Conservation (phyloP, 768 basidiomycete genomes). For the Pleurotus cornucopiae region DNA sequence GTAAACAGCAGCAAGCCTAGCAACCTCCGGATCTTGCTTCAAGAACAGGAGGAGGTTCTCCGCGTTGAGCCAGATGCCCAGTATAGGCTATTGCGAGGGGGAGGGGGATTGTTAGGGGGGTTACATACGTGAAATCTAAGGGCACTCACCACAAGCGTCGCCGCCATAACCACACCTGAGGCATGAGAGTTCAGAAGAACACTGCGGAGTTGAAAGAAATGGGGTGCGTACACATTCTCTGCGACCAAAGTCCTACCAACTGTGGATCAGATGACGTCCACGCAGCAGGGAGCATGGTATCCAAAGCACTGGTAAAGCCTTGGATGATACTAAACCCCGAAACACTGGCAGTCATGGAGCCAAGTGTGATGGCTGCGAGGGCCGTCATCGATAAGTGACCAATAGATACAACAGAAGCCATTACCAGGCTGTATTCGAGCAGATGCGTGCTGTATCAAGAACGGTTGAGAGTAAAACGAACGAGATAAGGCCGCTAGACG, state of each 20-base stretch:
- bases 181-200: slow-evolving; percentile 18
- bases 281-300: slow-evolving; percentile 90
- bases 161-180: slow-evolving; percentile 9
- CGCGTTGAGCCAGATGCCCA: slow-evolving; percentile 76
- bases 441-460: slow-evolving; percentile 59
- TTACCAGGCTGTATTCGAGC: slow-evolving; percentile 81
- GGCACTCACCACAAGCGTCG: slow-evolving; percentile 13
- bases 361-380: slow-evolving; percentile 77
- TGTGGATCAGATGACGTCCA: slow-evolving; percentile 88
- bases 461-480: background rate
- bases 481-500: slow-evolving; percentile 24
- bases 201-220: background rate
- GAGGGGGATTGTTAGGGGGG: no score
- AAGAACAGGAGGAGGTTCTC: slow-evolving; percentile 73
- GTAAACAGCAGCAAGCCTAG: slow-evolving; percentile 70
- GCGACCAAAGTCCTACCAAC: slow-evolving; percentile 86
- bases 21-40: slow-evolving; percentile 82
- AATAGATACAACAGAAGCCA: slow-evolving; percentile 81
- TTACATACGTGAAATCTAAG: no score
- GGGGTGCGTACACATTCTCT: slow-evolving; percentile 68
- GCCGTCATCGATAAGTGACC: slow-evolving; percentile 90
- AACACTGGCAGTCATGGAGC: slow-evolving; percentile 69
- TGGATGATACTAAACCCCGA: slow-evolving; percentile 79
- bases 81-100: slow-evolving; percentile 37
- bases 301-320: slow-evolving; percentile 80